Base-by-base conservation (phyloP, 257 asterid genomes). In the Nicotiana tomentosiformis region DNA sequence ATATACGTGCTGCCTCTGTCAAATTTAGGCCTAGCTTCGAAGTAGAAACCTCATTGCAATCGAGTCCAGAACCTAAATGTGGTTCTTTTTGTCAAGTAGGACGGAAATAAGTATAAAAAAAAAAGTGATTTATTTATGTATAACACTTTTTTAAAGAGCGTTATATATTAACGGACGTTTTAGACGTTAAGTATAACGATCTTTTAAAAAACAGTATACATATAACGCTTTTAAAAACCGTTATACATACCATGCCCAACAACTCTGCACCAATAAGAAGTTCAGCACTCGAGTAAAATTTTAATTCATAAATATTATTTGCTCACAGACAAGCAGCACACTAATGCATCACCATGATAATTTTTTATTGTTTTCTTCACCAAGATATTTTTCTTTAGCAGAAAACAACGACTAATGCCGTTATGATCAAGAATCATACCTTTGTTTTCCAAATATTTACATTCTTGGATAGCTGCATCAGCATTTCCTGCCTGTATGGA, bases 401-500 rank as follows among this genome's bases (percentile, higher is more conserved):
- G 57, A 51, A 51, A 51, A 5, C 17, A 49, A 26, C 80, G 15
- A 49, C 43, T 23, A 49, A 74, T 0, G 23, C 12, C 2, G 51
- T 49, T 74, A 82, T 86, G 43, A 49, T 77, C 74, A 85, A 67
- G 87, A 77, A 35, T 65, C 87, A 77, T 77, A 96, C 99, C 99
- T 91, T 87, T 90, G 89, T 85, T 90, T 87, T 88, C 90, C 85
- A 94, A 84, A 81, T 65, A 53, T 83, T 94, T 93, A 78, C 99
- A 96, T 88, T 93, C 98, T 82, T 88, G 86, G 74, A 90, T 93
- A 66, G 99, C 97, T 74, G 90, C 93, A 30, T 79, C 82, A 66
- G 88, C 90, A 74, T 89, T 80, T 83, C 98, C 98, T 69, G 97
- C 98, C 99, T 96, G 89, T 86, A 91, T 67, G 72, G 88, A 61